Percentiles rank a stretch among this genome's conserved stretches.
phyloP scores from a whole-genome alignment of 1,139 yeast species.

The Hansenula lynferdii region DNA sequence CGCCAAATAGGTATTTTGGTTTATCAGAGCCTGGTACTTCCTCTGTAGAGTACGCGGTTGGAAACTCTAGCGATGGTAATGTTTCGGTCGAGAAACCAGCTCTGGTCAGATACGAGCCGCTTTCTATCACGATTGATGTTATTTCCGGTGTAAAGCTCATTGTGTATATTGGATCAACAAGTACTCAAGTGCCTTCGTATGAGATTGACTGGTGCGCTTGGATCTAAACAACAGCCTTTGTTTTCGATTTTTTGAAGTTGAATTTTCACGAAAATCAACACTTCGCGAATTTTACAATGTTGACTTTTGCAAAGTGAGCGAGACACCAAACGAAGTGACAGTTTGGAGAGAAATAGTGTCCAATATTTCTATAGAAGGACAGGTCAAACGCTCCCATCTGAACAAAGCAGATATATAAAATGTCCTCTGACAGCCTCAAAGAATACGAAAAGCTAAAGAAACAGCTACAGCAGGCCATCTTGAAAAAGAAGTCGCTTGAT shows the following conservation, averaged over 20 bases:
- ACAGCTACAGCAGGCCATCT: conserved; percentile 60
- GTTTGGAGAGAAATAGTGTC: too few relatives aligned
- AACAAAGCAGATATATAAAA: too few relatives aligned
- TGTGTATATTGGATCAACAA: too few relatives aligned
- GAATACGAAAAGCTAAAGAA: conserved; percentile 68
- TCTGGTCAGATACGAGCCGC: conserved; percentile 59
- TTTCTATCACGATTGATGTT: conserved; percentile 64
- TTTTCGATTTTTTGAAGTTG: too few relatives aligned
- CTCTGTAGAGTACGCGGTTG: conserved; percentile 45
- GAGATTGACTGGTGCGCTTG: too few relatives aligned
- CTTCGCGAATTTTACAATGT: neutral
- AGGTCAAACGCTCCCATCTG: too few relatives aligned
- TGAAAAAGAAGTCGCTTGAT: conserved; percentile 61
- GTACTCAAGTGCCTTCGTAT: too few relatives aligned
- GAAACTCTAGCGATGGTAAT: conserved; percentile 53
- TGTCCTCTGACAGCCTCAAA: conserved; percentile 28
- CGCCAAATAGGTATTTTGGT: conserved; percentile 43
- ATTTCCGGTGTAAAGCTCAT: conserved; percentile 24
- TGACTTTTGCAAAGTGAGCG: too few relatives aligned
- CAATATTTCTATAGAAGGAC: too few relatives aligned
- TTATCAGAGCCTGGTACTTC: neutral
- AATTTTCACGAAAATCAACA: neutral
- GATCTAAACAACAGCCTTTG: neutral
- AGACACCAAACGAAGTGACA: too few relatives aligned
- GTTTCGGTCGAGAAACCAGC: conserved; percentile 71